Evolutionary conservation across 352 stramenopile species (phyloP).

Genomic region (Thalassiosira livingstoniorum): DNA sequence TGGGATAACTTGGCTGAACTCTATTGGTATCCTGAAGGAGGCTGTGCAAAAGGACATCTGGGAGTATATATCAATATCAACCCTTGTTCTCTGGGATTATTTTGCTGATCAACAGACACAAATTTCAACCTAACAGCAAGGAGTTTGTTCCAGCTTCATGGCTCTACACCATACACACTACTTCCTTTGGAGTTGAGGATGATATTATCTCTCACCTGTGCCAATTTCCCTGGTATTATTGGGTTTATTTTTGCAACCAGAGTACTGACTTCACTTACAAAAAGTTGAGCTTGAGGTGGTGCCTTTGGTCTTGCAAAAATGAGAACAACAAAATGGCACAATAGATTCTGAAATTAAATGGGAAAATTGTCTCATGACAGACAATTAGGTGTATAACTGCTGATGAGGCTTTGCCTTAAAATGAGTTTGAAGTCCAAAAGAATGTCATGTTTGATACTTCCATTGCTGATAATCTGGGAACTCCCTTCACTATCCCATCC

Average conservation of each 20-base stretch:
- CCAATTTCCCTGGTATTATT: slow-evolving; percentile 49
- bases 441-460: slow-evolving; percentile 21
- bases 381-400: slow-evolving; percentile 18
- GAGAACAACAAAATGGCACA: slow-evolving; percentile 34
- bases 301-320: slow-evolving; percentile 46
- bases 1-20: slow-evolving; percentile 49
- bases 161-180: slow-evolving; percentile 15
- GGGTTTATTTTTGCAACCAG: slow-evolving; percentile 45
- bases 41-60: slow-evolving; percentile 41
- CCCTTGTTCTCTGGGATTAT: slow-evolving; percentile 47
- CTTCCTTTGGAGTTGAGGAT: slow-evolving; percentile 14
- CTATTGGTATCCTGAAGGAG: slow-evolving; percentile 55
- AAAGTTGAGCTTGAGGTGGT: slow-evolving; percentile 37
- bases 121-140: slow-evolving; percentile 45
- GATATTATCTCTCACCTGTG: slow-evolving; percentile 49
- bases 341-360: slow-evolving; percentile 45
- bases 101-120: slow-evolving; percentile 31
- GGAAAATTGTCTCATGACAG: slow-evolving; percentile 15
- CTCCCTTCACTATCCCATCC: slow-evolving; percentile 9
- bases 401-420: slow-evolving; percentile 23
- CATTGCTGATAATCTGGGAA: slow-evolving; percentile 22
- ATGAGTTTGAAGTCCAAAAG: slow-evolving; percentile 34
- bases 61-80: slow-evolving; percentile 4
- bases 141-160: slow-evolving; percentile 38
- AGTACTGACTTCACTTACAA: slow-evolving; percentile 8